Percentiles rank a stretch among this genome's conserved stretches.
These are phyloP conservation scores for Prototheca cutis DNA, from an alignment of 163 green algal species.

Conservation along the genomic window DNA sequence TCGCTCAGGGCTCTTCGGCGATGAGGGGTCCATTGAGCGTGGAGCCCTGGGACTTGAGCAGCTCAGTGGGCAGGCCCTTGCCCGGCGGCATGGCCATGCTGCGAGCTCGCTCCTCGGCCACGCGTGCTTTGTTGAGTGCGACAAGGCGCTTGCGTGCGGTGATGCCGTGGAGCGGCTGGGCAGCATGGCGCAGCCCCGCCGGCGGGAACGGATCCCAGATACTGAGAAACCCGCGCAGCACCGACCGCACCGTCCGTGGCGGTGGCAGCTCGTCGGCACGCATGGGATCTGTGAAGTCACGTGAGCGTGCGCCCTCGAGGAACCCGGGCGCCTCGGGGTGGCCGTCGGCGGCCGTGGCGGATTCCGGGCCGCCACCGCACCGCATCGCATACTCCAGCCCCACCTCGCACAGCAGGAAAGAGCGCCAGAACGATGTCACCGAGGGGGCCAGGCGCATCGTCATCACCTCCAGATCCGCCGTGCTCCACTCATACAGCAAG, in stretches of 20 bases:
- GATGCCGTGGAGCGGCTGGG: background rate
- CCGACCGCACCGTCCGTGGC: background rate
- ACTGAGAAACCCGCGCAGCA: background rate
- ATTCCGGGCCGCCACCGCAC: background rate
- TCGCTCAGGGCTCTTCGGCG: too few relatives aligned
- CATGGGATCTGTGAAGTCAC: background rate
- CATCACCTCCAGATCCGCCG: background rate
- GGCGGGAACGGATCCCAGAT: background rate
- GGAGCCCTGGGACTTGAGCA: too few relatives aligned
- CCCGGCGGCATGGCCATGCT: background rate
- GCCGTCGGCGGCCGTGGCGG: background rate
- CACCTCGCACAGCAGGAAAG: background rate
- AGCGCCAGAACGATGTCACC: background rate
- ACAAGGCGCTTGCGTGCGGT: background rate
- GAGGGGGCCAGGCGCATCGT: background rate
- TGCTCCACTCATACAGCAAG: constrained; percentile 1
- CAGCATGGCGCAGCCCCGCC: background rate
- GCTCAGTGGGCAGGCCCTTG: background rate
- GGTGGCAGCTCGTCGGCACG: background rate
- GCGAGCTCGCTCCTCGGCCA: background rate
- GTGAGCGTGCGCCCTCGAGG: background rate
- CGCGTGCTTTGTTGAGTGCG: background rate
- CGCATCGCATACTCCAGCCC: background rate
- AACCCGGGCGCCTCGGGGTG: background rate
- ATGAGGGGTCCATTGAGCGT: too few relatives aligned